Conservation (phyloP, 257 asterid genomes). For the Penstemon barbatus region DNA sequence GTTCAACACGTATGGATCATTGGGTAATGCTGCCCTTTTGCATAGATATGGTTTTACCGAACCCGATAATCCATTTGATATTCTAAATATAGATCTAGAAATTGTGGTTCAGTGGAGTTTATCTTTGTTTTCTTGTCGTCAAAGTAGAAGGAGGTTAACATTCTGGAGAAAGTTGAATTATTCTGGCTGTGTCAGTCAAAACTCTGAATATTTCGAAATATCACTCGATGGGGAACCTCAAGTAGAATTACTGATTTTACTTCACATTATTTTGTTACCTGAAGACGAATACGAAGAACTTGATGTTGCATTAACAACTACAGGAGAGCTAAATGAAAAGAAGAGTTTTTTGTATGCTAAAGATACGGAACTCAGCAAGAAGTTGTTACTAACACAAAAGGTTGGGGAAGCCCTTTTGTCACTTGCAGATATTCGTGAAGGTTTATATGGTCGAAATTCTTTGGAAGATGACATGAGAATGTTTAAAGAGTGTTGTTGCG, state of each 20-base stretch:
- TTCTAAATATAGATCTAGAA: constrained; percentile 77
- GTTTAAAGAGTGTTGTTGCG: constrained; percentile 38
- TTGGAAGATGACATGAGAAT: constrained; percentile 57
- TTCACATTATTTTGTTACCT: constrained; percentile 62
- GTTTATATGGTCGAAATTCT: constrained; percentile 56
- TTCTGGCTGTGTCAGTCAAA: constrained; percentile 63
- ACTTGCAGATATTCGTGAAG: constrained; percentile 75
- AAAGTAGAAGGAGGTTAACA: constrained; percentile 61
- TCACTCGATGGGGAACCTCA: constrained; percentile 83
- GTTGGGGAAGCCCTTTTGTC: constrained; percentile 62
- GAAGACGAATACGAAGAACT: constrained; percentile 52
- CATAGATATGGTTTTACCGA: constrained; percentile 94
- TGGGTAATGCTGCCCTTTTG: constrained; percentile 93
- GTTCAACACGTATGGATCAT: constrained; percentile 78
- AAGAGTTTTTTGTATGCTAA: constrained; percentile 26
- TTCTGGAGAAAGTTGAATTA: constrained; percentile 74
- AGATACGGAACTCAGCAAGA: constrained; percentile 43
- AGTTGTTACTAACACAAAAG: constrained; percentile 43
- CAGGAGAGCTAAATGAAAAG: constrained; percentile 29
- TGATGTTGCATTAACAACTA: constrained; percentile 43
- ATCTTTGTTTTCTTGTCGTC: constrained; percentile 63
- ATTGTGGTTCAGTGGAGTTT: constrained; percentile 74
- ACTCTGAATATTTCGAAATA: constrained; percentile 78
- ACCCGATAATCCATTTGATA: constrained; percentile 77
- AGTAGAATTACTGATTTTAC: constrained; percentile 64